Conservation (phyloP, 2,329 filamentous ascomycete species). For the Dryadomyces quercivorus region DNA sequence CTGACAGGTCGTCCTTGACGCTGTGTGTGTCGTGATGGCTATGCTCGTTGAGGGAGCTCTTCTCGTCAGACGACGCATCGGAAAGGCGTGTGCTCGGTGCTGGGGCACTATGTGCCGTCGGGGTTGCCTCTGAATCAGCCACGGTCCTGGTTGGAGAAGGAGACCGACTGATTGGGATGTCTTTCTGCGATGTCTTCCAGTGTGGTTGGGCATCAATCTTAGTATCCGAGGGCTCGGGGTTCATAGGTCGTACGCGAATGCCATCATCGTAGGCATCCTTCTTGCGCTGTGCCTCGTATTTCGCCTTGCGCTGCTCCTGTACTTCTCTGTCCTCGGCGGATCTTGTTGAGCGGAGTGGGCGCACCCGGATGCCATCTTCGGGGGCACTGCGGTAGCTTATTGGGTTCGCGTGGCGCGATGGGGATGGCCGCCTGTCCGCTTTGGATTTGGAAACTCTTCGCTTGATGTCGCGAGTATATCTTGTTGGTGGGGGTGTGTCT, state of each 20-base stretch:
- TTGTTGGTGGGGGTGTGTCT: slow-evolving; percentile 21
- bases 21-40: background rate
- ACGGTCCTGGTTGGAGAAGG: background rate
- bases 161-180: slow-evolving; percentile 15
- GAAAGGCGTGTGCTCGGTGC: background rate
- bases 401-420: background rate
- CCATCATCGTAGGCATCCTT: slow-evolving; percentile 10
- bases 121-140: background rate
- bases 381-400: slow-evolving; percentile 14
- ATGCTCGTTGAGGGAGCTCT: slow-evolving; percentile 9
- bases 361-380: slow-evolving; percentile 25
- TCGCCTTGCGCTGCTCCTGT: background rate
- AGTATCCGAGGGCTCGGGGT: background rate
- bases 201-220: background rate
- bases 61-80: background rate
- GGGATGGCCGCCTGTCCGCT: slow-evolving; percentile 7
- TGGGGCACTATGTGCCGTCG: slow-evolving; percentile 6
- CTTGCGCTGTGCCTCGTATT: background rate
- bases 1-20: slow-evolving; percentile 18
- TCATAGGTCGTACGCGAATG: slow-evolving; percentile 2
- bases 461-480: background rate
- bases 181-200: background rate
- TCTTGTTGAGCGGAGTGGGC: slow-evolving; percentile 16
- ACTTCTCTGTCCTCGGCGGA: slow-evolving; percentile 1
- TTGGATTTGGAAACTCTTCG: slow-evolving; percentile 9